Percentiles rank a stretch among this genome's conserved stretches.
Conservation (phyloP, 371 early-diverging fungal genomes). For the Rhizomucor miehei region DNA sequence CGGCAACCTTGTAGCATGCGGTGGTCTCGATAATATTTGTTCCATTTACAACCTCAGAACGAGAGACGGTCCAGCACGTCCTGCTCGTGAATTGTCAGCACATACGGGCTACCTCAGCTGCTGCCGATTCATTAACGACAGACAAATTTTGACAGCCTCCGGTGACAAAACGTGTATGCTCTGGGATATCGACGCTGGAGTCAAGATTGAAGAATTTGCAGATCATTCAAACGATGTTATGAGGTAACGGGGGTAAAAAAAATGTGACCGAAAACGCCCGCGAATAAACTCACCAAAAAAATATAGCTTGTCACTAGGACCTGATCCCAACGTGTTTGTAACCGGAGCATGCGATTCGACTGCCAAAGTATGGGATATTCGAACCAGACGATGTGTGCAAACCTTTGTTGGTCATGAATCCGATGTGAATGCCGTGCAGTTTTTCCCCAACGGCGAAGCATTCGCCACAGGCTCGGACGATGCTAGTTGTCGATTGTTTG, state of each 20-base stretch:
- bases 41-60: slow-evolving; percentile 94
- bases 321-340: slow-evolving; percentile 94
- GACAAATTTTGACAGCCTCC: slow-evolving; percentile 89
- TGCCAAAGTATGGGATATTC: slow-evolving; percentile 98
- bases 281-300: neutral
- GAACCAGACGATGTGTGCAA: slow-evolving; percentile 94
- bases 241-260: slow-evolving; percentile 46
- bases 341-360: slow-evolving; percentile 98
- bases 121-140: slow-evolving; percentile 92
- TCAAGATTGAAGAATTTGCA: slow-evolving; percentile 89
- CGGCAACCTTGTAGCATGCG: slow-evolving; percentile 95
- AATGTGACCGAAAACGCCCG: neutral
- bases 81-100: slow-evolving; percentile 90
- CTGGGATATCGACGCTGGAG: slow-evolving; percentile 96
- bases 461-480: slow-evolving; percentile 98
- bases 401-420: slow-evolving; percentile 97
- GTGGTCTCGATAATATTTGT: slow-evolving; percentile 96
- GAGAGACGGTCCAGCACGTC: slow-evolving; percentile 91
- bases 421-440: slow-evolving; percentile 98
- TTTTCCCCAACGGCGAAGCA: slow-evolving; percentile 97
- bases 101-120: slow-evolving; percentile 97
- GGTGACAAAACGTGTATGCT: slow-evolving; percentile 98
- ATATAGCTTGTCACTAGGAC: slow-evolving; percentile 77
- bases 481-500: slow-evolving; percentile 96
- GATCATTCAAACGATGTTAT: slow-evolving; percentile 98